Evolutionary conservation across 495 filamentous ascomycete genomes (phyloP).

Genomic region (Xylaria acuta): DNA sequence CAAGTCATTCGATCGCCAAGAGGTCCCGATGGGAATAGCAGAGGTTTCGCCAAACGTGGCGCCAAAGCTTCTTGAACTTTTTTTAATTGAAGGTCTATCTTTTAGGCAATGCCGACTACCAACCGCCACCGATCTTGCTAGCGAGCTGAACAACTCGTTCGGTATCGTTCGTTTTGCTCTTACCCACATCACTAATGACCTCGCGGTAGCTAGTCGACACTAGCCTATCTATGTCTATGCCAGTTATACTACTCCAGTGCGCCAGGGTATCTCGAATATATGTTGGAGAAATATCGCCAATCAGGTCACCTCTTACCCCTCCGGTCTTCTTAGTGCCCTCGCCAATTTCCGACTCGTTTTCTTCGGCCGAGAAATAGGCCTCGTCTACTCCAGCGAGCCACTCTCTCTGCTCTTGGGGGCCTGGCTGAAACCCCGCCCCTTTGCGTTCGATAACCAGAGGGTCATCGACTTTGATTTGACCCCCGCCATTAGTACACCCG

Average conservation of each 20-base stretch:
- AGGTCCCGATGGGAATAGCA: conserved; percentile 77
- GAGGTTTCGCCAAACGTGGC: conserved; percentile 58
- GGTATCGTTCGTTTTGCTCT: conserved; percentile 70
- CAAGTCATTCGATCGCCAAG: conserved; percentile 68
- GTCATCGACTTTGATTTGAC: conserved; percentile 90
- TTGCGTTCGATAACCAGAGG: conserved; percentile 57
- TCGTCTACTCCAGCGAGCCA: conserved; percentile 91
- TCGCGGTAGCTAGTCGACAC: conserved; percentile 85
- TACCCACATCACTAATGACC: conserved; percentile 95
- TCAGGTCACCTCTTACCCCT: conserved; percentile 43
- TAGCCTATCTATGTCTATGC: conserved; percentile 72
- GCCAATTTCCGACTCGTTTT: conserved; percentile 52
- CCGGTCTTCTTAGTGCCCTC: conserved; percentile 30
- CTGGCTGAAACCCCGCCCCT: conserved; percentile 58
- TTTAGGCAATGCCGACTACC: conserved; percentile 59
- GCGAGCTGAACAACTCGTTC: conserved; percentile 87
- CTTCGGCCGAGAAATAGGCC: conserved; percentile 87
- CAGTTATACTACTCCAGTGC: conserved; percentile 76
- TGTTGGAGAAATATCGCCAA: conserved; percentile 63
- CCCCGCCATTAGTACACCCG: conserved; percentile 96
- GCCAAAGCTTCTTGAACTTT: conserved; percentile 44
- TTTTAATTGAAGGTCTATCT: conserved; percentile 27
- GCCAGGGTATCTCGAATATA: conserved; percentile 64
- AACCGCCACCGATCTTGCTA: conserved; percentile 91
- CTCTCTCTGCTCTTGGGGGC: conserved; percentile 76